Conservation (phyloP, 805 yeast genomes). For the Wickerhamiella australiensis region DNA sequence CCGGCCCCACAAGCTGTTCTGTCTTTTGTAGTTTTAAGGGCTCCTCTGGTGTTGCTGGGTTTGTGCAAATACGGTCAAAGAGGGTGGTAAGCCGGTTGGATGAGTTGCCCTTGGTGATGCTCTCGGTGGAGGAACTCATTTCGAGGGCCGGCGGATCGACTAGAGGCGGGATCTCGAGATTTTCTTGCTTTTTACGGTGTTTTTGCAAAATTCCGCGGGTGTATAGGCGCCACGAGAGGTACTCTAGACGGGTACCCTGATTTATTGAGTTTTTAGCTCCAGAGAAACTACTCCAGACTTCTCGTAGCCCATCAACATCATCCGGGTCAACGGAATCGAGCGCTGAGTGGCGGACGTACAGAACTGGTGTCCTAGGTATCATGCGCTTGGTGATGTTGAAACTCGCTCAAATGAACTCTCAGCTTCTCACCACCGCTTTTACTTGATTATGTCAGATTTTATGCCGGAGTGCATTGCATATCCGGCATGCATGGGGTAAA, state of each 20-base stretch:
- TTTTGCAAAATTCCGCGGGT: conserved; percentile 17
- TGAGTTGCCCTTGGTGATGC: neutral
- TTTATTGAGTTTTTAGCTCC: conserved; percentile 20
- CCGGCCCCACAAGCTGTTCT: neutral
- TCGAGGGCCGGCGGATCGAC: conserved; percentile 9
- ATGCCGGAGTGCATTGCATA: conserved; percentile 1
- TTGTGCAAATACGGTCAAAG: conserved; percentile 8
- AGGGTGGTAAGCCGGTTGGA: conserved; percentile 1
- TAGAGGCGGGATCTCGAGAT: conserved; percentile 1
- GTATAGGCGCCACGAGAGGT: conserved; percentile 23
- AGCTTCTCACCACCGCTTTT: neutral
- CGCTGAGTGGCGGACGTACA: conserved; percentile 19
- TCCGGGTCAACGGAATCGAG: conserved; percentile 20
- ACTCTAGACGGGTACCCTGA: conserved; percentile 21
- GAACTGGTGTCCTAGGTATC: conserved; percentile 14
- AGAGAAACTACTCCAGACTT: conserved; percentile 22
- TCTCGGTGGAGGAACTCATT: conserved; percentile 8
- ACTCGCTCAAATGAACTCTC: neutral
- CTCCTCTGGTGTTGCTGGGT: conserved; percentile 9
- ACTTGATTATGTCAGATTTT: neutral
- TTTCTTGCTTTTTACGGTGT: conserved; percentile 5
- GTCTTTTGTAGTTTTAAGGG: neutral
- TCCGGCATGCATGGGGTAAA: neutral
- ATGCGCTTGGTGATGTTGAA: neutral
- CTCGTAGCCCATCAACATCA: conserved; percentile 20